phyloP scores from a whole-genome alignment of 2,329 filamentous ascomycete species.

The Clarireedia monteithiana region DNA sequence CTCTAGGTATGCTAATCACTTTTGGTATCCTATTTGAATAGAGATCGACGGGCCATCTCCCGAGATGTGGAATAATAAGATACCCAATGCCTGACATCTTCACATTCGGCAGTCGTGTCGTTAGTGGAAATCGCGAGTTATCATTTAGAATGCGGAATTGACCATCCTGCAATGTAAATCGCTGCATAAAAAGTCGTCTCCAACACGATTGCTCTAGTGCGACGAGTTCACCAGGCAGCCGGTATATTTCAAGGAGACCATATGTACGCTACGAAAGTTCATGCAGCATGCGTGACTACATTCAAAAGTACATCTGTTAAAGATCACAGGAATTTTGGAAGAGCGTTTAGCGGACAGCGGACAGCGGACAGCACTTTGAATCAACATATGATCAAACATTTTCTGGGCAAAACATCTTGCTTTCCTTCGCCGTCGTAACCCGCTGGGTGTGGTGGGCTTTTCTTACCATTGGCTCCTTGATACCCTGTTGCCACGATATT shows the following conservation, averaged over 20 bases:
- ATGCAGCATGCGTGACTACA: constrained; percentile 12
- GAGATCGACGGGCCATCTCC: background rate
- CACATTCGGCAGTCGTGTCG: no score
- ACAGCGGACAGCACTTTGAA: background rate
- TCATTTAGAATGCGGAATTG: no score
- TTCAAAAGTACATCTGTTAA: constrained; percentile 12
- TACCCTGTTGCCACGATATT: constrained; percentile 3
- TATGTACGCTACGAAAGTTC: background rate
- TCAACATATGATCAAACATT: background rate
- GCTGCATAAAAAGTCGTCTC: background rate
- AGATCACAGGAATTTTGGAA: constrained; percentile 2
- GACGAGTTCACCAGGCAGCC: background rate
- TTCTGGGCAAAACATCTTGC: background rate
- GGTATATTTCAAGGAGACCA: background rate
- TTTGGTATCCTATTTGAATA: background rate
- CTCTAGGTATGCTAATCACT: no score
- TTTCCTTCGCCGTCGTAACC: constrained; percentile 9
- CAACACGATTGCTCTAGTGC: background rate
- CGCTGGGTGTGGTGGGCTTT: background rate
- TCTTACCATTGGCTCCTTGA: background rate
- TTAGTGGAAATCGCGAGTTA: no score
- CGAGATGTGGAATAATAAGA: background rate
- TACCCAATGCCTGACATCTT: background rate
- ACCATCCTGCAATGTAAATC: background rate
- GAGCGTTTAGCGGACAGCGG: background rate